Evolutionary conservation across 441 rosid species (phyloP), one percentile per base, ranked within the genome.

Genomic region (Hura crepitans): DNA sequence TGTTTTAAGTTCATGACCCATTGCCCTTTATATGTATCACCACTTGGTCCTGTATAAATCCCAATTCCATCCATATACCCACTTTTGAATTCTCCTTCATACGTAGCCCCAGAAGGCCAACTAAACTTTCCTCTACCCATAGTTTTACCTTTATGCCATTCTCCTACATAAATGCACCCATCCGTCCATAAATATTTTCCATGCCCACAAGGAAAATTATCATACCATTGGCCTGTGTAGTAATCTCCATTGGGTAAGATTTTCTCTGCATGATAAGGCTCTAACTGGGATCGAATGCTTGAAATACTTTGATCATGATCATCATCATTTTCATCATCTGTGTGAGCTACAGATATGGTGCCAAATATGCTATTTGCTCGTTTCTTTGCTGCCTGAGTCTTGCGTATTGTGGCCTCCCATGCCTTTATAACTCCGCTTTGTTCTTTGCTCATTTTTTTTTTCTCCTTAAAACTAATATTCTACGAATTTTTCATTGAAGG

Each of bases 21-120:
- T 33, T 72, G 73, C n/a, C 98, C 99, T 74, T 76, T 83, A 61
- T 90, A 95, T 0, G 86, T 80, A 49, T 85, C 86, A 2, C 98
- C 99, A 20, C 79, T 61, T 0, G 85, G 77, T 28, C 89, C 93
- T 0, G 89, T 87, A 33, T 87, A 95, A 11, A 92, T 84, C 18
- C 96, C 99, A 43, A 75, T 81, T 0, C 98, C 99, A 71, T 95
- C 98, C 94, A 95, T 92, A 59, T 82, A 92, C 12, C 99, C 99
- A 54, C 82, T 81, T 62, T 84, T 90, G 86, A 95, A 92, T 22
- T 95, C 95, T 20, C 99, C 99, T 77, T 90, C 99, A 64, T 95
- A 95, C 9, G 88, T 87, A 3, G 97, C 96, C 11, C 99, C 98
- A 15, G 90, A 84, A 0, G 99, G 97, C 99, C 99, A 95, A 45